Base-by-base conservation (phyloP, 2,329 filamentous ascomycete genomes). In the Scolecobasidium constrictum region DNA sequence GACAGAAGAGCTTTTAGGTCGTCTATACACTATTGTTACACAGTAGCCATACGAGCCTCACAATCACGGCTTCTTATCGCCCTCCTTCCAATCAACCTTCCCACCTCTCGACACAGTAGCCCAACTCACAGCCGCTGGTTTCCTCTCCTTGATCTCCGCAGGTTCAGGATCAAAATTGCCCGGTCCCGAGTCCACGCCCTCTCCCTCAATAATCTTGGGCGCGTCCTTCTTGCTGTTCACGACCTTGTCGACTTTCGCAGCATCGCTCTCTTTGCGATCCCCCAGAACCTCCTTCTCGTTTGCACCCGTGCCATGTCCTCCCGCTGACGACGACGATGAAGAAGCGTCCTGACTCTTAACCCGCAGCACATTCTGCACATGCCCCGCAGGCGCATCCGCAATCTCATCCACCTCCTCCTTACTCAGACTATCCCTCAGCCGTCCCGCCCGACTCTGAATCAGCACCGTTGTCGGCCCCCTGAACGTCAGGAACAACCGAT, bases 401-500 rank as follows among this genome's bases (percentile, higher is more conserved):
- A 95, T 84, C 64, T 96, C 92, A 51, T 94, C 88, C 44, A 96
- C 76, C 50, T 98, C 81, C 39, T 80, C 75, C 20, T 73, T 70
- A 4, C 81, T 85, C 50, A 98, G 68, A 3, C 84, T 75, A 50
- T 98, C 90, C 42, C 77, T 78, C 35, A 94, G 66, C 13, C 83
- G 73, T 17, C 85, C 77, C 12, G 81, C 87, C n/a, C 90, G 78
- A 41, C 86, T 93, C 49, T 94, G 93, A 54, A 98, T 69, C 35
- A 96, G 71, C 38, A 98, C 75, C 2, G 84, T 95, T 4, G 76
- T 77, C 2, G 92, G 92, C 0, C 92, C 92, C 44, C 81, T 75
- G 58, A 98, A 95, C 56, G 85, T 83, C 22, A 98, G 68, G 63
- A 96, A 96, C 19, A 96, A 69, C 48, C 90, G 69, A 58, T 98